Evolutionary conservation across 768 basidiomycete genomes (phyloP), one percentile per base, ranked within the genome.

Genomic region (Solioccasus polychromus): DNA sequence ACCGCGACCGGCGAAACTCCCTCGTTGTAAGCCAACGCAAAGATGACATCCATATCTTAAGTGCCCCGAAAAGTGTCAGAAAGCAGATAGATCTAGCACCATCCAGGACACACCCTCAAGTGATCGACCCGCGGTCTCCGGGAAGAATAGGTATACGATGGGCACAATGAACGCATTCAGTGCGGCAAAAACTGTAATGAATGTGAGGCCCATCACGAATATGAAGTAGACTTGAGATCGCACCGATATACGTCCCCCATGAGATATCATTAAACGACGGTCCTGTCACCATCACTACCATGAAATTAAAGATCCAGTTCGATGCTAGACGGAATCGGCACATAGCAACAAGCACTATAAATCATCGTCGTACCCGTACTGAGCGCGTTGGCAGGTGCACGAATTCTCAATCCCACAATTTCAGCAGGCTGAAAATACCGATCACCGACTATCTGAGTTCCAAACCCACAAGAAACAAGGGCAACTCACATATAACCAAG

Each of bases 311-410:
- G 17, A 72, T 77, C 80, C 75, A 78, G 42, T 76, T 76, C 18
- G 62, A 67, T 12, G 63, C 64, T 61, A 32, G 19, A 17, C n/a
- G n/a, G n/a, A n/a, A n/a, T n/a, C n/a, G n/a, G n/a, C n/a, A n/a
- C 22, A 8, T 20, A 18, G 36, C 32, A 36, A 23, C 54, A 36
- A 45, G 26, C 8, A 18, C n/a, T 19, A 4, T 9, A 15, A 23
- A 3, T 3, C 6, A 18, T 5, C 15, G 3, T 54, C 55, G 19
- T 15, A 66, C 64, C 77, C 1, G 82, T 83, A 30, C 77, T 77
- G 23, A 84, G 67, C 10, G 80, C 82, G 48, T 83, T 83, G 11
- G 82, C 82, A 0, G 80, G 78, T 6, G 78, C 82, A 44, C 82
- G 72, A 57, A 83, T 79, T 22, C 75, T 71, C 35, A 84, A 62